Conservation (phyloP, 169 alveolate species). For the Eimeria sp. region DNA sequence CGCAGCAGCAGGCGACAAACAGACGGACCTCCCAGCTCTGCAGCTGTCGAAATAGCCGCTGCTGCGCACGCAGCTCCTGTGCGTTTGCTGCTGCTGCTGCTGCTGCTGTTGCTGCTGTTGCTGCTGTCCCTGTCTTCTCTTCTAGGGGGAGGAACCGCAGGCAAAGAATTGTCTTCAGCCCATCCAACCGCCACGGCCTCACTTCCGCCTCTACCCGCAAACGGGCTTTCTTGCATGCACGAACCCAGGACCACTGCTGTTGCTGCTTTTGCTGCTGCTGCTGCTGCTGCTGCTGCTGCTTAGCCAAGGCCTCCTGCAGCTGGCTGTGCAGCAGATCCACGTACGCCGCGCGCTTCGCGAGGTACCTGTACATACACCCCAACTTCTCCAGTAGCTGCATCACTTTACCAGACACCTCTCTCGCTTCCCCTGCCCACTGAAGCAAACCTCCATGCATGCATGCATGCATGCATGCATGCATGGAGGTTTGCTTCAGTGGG, state of each 20-base stretch:
- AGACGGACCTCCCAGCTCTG: slow-evolving; percentile 64
- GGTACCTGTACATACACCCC: slow-evolving; percentile 53
- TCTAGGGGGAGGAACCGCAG: slow-evolving; percentile 20
- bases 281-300: slow-evolving; percentile 6
- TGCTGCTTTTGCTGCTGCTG: neutral
- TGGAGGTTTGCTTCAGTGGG: neutral
- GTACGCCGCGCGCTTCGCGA: slow-evolving; percentile 70
- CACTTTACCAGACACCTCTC: neutral
- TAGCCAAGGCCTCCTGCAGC: slow-evolving; percentile 35
- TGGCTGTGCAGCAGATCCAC: slow-evolving; percentile 46
- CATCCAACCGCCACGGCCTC: slow-evolving; percentile 63
- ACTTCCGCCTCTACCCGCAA: slow-evolving; percentile 57
- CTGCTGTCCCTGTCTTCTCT: neutral
- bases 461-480: neutral
- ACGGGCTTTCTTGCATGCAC: slow-evolving; percentile 14
- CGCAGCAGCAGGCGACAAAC: slow-evolving; percentile 11
- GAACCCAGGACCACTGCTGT: slow-evolving; percentile 15
- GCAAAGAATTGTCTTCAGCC: slow-evolving; percentile 31
- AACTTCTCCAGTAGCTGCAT: neutral
- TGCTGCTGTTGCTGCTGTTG: neutral
- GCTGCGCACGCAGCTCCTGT: neutral
- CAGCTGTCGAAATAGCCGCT: slow-evolving; percentile 42
- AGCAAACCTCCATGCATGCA: neutral
- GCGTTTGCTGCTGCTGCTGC: neutral
- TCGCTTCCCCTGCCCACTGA: neutral